Percentiles rank a stretch among this genome's conserved stretches.
Evolutionary conservation across 2,329 filamentous ascomycete species (phyloP).

Genomic region (Fusarium bactridioides): DNA sequence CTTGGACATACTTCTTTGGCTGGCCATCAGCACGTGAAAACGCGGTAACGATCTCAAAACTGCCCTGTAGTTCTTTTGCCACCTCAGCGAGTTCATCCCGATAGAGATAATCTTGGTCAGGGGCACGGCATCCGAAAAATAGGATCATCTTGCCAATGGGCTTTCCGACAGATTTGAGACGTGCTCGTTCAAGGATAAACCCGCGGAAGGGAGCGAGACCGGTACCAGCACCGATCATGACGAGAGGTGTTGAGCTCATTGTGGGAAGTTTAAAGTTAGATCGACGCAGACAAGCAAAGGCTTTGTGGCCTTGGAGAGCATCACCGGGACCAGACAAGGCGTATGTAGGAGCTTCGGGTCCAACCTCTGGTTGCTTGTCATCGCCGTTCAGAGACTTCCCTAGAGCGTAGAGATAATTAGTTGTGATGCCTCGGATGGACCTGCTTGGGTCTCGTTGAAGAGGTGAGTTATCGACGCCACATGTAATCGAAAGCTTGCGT

Average conservation of each 20-base stretch:
- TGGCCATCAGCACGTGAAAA: conserved; percentile 24
- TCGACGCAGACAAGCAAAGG: conserved; percentile 35
- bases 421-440: conserved; percentile 35
- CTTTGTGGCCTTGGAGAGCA: conserved; percentile 19
- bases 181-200: conserved; percentile 39
- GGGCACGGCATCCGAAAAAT: conserved; percentile 67
- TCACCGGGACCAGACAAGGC: conserved; percentile 26
- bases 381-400: conserved; percentile 13
- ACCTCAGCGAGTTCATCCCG: conserved; percentile 47
- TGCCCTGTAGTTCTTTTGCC: conserved; percentile 14
- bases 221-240: conserved; percentile 61
- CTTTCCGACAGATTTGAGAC: conserved; percentile 31
- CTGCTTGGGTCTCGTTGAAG: conserved; percentile 19
- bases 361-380: neutral
- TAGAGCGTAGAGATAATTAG: conserved; percentile 40
- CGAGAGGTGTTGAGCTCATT: conserved; percentile 52
- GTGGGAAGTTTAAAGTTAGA: conserved; percentile 57
- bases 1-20: conserved; percentile 49
- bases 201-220: conserved; percentile 54
- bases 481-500: conserved; percentile 37
- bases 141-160: conserved; percentile 46
- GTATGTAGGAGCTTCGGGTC: neutral
- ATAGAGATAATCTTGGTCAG: conserved; percentile 64
- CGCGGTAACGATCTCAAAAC: conserved; percentile 27
- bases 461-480: conserved; percentile 27